Evolutionary conservation across 768 basidiomycete species (phyloP), one percentile per base, ranked within the genome.

Genomic region (Leccinum longicurvipes): DNA sequence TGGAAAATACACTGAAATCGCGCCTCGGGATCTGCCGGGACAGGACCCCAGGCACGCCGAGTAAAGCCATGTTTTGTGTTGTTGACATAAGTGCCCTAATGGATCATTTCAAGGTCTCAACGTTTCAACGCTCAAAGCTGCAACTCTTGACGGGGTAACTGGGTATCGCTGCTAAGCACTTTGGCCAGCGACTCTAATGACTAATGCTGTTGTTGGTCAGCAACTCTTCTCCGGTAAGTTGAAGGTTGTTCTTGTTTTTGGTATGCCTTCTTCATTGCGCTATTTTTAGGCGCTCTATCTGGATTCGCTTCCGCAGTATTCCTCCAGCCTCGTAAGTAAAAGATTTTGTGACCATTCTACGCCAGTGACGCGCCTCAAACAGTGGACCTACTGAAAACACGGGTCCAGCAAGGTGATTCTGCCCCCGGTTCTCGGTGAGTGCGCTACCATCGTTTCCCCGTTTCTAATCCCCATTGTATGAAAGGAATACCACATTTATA

Each of bases 361-460:
- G 36, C 24, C 47, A 29, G 39, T 21, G 27, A 49, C 56, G 48
- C 6, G 54, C 14, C 19, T 4, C 17, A 32, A 17, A 17, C 44
- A 92, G 90, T 96, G 60, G 94, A 97, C 74, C 76, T 96, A 23
- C 72, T 97, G 61, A 97, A 97, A 74, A 96, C 94, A n/a, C 81
- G 93, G 47, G 67, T 94, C 61, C 93, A 95, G 68, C 92, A 94
- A 71, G 84, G 84, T 51, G 87, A 89, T 70, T 79, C 79, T 6
- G 64, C 59, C 28, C 41, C 73, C 36, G 67, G 60, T 34, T 64
- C 70, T 63, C 68, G 73, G 82, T 79, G 63, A 58, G 75, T 64
- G 36, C 15, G 46, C 39, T 39, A n/a, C 14, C 10, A 24, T 36
- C 17, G 42, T 44, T 19, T 32, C 24, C 19, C 21, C 14, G 17